Evolutionary conservation across 306 rosid genomes (phyloP).

Genomic region (Erythrophleum fordii): DNA sequence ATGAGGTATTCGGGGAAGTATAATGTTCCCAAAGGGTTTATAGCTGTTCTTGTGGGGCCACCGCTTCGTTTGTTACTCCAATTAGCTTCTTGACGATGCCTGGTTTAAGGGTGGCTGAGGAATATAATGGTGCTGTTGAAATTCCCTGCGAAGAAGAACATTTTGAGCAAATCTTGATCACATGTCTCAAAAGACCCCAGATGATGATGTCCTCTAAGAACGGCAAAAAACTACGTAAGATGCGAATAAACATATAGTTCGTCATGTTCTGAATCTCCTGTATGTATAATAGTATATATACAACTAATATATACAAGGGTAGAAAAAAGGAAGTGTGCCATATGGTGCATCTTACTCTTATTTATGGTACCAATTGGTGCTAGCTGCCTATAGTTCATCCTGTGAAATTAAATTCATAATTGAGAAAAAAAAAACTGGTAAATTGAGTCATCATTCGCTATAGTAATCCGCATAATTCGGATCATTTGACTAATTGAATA

Average conservation of each 20-base stretch:
- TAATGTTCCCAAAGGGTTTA: constrained; percentile 54
- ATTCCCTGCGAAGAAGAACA: constrained; percentile 67
- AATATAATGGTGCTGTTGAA: constrained; percentile 56
- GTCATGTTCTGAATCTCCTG: too few relatives aligned
- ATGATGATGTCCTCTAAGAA: constrained; percentile 3
- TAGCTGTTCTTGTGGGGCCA: constrained; percentile 64
- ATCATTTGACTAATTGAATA: constrained; percentile 6
- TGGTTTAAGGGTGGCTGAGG: constrained; percentile 51
- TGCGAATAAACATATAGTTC: too few relatives aligned
- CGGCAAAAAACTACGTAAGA: neutral
- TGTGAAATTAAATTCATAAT: neutral
- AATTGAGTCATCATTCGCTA: neutral
- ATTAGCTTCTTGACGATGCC: constrained; percentile 54
- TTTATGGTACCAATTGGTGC: neutral
- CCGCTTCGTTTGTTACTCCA: constrained; percentile 54
- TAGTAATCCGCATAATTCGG: constrained; percentile 16
- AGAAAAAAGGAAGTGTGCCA: too few relatives aligned
- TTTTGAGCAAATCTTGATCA: constrained; percentile 44
- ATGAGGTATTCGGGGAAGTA: neutral
- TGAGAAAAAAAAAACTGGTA: neutral
- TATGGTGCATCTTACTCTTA: neutral
- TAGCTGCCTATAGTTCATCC: neutral
- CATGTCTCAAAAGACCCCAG: constrained; percentile 32
- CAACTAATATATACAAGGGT: too few relatives aligned
- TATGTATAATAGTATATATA: too few relatives aligned